Percentiles rank a stretch among this genome's conserved stretches.
phyloP scores from a whole-genome alignment of 345 rosid genomes.

The Sisymbrium irio region DNA sequence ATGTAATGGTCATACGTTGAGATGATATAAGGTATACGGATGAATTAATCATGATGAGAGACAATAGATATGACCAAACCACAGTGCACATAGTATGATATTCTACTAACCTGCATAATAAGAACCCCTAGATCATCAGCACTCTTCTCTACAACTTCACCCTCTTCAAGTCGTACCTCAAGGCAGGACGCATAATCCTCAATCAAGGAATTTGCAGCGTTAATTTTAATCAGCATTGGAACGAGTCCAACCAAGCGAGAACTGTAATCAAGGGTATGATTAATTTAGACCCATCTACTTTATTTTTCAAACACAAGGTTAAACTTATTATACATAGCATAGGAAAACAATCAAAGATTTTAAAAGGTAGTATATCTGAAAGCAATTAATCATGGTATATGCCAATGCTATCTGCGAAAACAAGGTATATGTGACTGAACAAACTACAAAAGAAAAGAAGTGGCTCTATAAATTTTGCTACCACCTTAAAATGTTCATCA shows the following conservation, averaged over 20 bases:
- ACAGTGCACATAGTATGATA: background rate
- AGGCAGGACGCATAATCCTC: constrained; percentile 97
- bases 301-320: constrained; percentile 1
- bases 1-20: constrained; percentile 8
- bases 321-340: background rate
- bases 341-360: constrained; percentile 1
- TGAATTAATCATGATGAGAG: constrained; percentile 4
- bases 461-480: constrained; percentile 1
- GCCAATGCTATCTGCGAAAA: background rate
- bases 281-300: constrained; percentile 3
- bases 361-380: background rate
- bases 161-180: constrained; percentile 74
- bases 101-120: constrained; percentile 68
- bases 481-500: constrained; percentile 85
- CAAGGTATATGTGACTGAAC: background rate
- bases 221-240: constrained; percentile 70
- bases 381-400: constrained; percentile 9
- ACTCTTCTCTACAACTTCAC: constrained; percentile 62
- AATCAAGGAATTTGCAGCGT: constrained; percentile 63
- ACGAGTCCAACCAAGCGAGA: constrained; percentile 92
- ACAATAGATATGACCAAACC: background rate
- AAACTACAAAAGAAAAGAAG: constrained; percentile 23
- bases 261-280: constrained; percentile 42
- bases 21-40: background rate
- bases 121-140: constrained; percentile 79